phyloP scores from a whole-genome alignment of 2,329 filamentous ascomycete species.

The Penicillium fuscoglaucum region DNA sequence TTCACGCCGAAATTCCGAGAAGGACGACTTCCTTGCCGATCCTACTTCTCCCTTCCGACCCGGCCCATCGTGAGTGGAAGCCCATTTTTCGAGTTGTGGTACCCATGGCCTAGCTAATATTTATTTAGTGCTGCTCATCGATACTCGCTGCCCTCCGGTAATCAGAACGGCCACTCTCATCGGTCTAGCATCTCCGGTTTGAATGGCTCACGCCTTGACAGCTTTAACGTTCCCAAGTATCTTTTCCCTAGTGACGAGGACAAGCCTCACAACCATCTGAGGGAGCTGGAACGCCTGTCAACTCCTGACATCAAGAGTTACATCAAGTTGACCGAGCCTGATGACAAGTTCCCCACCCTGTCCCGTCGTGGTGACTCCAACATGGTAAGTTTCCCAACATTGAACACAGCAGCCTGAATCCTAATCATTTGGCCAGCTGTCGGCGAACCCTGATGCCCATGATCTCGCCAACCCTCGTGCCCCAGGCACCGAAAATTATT shows the following conservation, averaged over 20 bases:
- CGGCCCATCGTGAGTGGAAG: slow-evolving; percentile 72
- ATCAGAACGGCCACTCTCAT: slow-evolving; percentile 31
- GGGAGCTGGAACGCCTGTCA: slow-evolving; percentile 52
- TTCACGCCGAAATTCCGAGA: slow-evolving; percentile 85
- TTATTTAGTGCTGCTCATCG: slow-evolving; percentile 63
- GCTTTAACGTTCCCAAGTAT: slow-evolving; percentile 82
- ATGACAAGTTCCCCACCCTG: slow-evolving; percentile 81
- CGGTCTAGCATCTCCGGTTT: slow-evolving; percentile 34
- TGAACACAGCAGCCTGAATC: slow-evolving; percentile 24
- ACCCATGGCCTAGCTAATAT: slow-evolving; percentile 8
- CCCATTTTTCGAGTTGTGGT: neutral
- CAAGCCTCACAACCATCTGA: slow-evolving; percentile 36
- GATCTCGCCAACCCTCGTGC: slow-evolving; percentile 73
- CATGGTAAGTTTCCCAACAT: slow-evolving; percentile 49
- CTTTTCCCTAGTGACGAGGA: slow-evolving; percentile 85
- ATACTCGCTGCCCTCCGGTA: slow-evolving; percentile 85
- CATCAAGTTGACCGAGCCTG: slow-evolving; percentile 69
- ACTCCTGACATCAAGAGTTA: slow-evolving; percentile 69
- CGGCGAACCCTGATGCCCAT: slow-evolving; percentile 75
- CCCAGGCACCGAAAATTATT: slow-evolving; percentile 66
- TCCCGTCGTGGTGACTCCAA: slow-evolving; percentile 53
- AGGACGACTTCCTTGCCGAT: slow-evolving; percentile 75
- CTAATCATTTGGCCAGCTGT: slow-evolving; percentile 61
- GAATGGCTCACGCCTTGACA: slow-evolving; percentile 61
- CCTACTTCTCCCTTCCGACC: slow-evolving; percentile 64